phyloP scores from a whole-genome alignment of 2,329 filamentous ascomycete genomes.

The Pezicula neosporulosa region DNA sequence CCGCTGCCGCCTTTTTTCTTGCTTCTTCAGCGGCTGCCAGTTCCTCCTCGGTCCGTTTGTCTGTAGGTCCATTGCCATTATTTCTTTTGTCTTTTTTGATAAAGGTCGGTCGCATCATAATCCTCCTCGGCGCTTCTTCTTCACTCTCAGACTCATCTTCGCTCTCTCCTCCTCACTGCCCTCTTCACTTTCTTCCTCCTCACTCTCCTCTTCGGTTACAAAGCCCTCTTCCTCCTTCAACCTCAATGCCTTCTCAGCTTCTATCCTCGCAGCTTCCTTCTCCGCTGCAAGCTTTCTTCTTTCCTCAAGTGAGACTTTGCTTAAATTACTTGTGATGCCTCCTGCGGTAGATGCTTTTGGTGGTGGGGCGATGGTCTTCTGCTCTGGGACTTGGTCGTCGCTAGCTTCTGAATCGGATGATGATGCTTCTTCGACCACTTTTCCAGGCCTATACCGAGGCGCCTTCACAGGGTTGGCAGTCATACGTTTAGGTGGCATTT shows the following conservation, averaged over 20 bases:
- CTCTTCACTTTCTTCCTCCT: conserved; percentile 27
- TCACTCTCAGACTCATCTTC: conserved; percentile 42
- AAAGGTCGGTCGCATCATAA: conserved; percentile 63
- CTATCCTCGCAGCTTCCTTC: conserved; percentile 43
- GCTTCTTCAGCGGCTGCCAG: conserved; percentile 53
- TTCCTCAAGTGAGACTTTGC: conserved; percentile 49
- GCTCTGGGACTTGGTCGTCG: conserved; percentile 36
- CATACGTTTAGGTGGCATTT: conserved; percentile 77
- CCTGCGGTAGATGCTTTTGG: conserved; percentile 55
- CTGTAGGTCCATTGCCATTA: conserved; percentile 20
- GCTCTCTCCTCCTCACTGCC: conserved; percentile 23
- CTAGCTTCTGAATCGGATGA: conserved; percentile 47
- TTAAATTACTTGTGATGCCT: conserved; percentile 50
- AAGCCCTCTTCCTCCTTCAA: conserved; percentile 57
- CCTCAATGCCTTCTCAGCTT: conserved; percentile 36
- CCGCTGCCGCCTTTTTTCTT: conserved; percentile 66
- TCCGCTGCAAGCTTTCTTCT: conserved; percentile 42
- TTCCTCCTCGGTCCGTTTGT: conserved; percentile 36
- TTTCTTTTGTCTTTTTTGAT: conserved; percentile 54
- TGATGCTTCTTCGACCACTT: conserved; percentile 51
- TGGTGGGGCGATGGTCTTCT: conserved; percentile 44
- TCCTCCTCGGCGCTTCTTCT: conserved; percentile 50
- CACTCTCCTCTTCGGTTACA: conserved; percentile 44
- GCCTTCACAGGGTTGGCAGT: conserved; percentile 85
- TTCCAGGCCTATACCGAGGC: conserved; percentile 82